These are phyloP conservation scores for Vicia faba DNA, from an alignment of 306 rosid species.

Conservation along the genomic window DNA sequence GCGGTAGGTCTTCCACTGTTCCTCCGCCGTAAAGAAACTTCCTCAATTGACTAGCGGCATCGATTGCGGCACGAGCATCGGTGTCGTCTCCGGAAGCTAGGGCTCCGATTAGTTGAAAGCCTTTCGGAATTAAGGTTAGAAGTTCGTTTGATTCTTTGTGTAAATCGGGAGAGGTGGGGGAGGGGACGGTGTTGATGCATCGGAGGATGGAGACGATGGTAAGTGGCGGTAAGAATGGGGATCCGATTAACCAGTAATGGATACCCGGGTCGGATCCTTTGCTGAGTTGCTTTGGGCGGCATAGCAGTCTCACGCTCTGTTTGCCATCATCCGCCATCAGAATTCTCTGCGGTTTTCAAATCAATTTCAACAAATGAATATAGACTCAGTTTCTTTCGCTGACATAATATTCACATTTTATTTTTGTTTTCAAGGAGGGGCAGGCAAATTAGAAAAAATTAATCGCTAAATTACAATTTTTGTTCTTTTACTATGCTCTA, in stretches of 20 bases:
- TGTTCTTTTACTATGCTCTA: too few relatives aligned
- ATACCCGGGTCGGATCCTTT: constrained; percentile 49
- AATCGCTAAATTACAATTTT: too few relatives aligned
- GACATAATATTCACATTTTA: too few relatives aligned
- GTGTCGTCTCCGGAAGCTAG: constrained; percentile 48
- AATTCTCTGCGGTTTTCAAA: background rate
- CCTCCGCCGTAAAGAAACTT: constrained; percentile 47
- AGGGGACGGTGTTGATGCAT: constrained; percentile 52
- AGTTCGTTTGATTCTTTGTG: constrained; percentile 72
- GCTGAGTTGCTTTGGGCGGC: constrained; percentile 52
- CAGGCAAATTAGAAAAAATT: too few relatives aligned
- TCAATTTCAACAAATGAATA: background rate
- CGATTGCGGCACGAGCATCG: constrained; percentile 51
- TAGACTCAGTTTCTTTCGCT: background rate
- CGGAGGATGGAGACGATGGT: constrained; percentile 71
- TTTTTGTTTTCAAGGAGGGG: too few relatives aligned
- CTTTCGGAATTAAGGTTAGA: constrained; percentile 62
- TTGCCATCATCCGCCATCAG: constrained; percentile 34
- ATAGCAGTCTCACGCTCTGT: constrained; percentile 51
- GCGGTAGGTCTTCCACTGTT: constrained; percentile 31
- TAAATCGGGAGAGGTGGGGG: constrained; percentile 51
- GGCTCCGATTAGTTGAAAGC: constrained; percentile 76
- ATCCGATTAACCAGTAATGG: constrained; percentile 84
- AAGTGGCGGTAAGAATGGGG: constrained; percentile 77
- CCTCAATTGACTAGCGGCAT: constrained; percentile 51